phyloP scores from a whole-genome alignment of 2,329 filamentous ascomycete species.

The Beauveria sp. region DNA sequence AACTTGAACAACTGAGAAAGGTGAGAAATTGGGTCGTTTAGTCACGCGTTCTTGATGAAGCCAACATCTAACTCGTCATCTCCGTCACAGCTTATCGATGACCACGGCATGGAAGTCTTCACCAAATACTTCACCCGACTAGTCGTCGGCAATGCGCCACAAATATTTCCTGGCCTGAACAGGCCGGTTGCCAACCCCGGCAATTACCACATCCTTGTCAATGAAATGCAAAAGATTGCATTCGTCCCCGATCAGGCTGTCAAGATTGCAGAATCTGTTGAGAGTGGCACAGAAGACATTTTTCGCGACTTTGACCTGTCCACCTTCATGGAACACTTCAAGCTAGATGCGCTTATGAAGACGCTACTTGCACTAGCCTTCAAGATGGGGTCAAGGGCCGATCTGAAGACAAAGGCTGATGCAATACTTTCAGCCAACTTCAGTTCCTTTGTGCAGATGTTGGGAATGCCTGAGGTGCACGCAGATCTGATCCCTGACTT shows the following conservation, averaged over 20 bases:
- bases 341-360: slow-evolving; percentile 81
- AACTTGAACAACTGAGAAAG: slow-evolving; percentile 87
- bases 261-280: slow-evolving; percentile 90
- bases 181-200: slow-evolving; percentile 67
- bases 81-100: slow-evolving; percentile 72
- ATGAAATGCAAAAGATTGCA: slow-evolving; percentile 80
- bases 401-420: slow-evolving; percentile 87
- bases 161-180: slow-evolving; percentile 78
- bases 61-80: neutral
- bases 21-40: slow-evolving; percentile 40
- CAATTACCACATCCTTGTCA: slow-evolving; percentile 74
- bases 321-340: slow-evolving; percentile 93
- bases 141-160: slow-evolving; percentile 80
- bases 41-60: slow-evolving; percentile 9
- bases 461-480: slow-evolving; percentile 59
- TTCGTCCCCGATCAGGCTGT: slow-evolving; percentile 74
- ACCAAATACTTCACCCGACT: slow-evolving; percentile 92
- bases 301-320: slow-evolving; percentile 96
- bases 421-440: slow-evolving; percentile 81
- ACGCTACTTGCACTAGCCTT: slow-evolving; percentile 83
- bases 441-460: slow-evolving; percentile 65
- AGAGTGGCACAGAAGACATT: slow-evolving; percentile 82
- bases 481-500: slow-evolving; percentile 61
- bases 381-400: slow-evolving; percentile 69
- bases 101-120: slow-evolving; percentile 98